Evolutionary conservation across 2,329 filamentous ascomycete species (phyloP).

Genomic region (Aspergillus chevalieri): DNA sequence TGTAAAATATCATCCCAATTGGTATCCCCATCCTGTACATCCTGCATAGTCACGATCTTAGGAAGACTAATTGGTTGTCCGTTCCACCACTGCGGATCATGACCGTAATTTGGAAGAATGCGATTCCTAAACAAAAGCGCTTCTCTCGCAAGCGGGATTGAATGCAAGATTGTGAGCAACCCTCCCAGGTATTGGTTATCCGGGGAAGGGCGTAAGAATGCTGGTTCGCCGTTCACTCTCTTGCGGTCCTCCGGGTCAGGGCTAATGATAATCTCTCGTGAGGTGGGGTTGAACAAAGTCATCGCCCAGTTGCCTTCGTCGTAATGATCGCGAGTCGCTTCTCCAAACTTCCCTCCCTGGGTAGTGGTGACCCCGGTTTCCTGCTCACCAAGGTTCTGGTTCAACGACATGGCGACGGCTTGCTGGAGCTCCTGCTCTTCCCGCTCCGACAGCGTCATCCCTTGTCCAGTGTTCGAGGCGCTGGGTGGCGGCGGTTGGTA

Average conservation of each 20-base stretch:
- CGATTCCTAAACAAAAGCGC: constrained; percentile 47
- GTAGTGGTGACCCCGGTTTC: constrained; percentile 48
- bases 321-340: constrained; percentile 50
- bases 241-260: constrained; percentile 46
- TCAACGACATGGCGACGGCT: constrained; percentile 43
- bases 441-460: constrained; percentile 36
- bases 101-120: constrained; percentile 46
- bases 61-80: constrained; percentile 48
- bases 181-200: constrained; percentile 51
- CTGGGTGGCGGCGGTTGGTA: constrained; percentile 22
- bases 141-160: constrained; percentile 54
- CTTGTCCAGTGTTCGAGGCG: constrained; percentile 20
- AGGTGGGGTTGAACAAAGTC: constrained; percentile 43
- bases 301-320: constrained; percentile 52
- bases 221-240: constrained; percentile 45
- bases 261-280: constrained; percentile 51
- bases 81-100: constrained; percentile 58
- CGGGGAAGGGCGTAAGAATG: constrained; percentile 52
- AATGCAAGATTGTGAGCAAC: constrained; percentile 56
- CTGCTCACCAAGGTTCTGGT: constrained; percentile 42
- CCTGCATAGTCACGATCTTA: constrained; percentile 44
- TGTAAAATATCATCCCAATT: constrained; percentile 45
- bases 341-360: constrained; percentile 45
- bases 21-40: constrained; percentile 25
- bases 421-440: constrained; percentile 42